These are phyloP conservation scores for Atalantia buxifolia DNA, from an alignment of 345 rosid species.

Conservation along the genomic window DNA sequence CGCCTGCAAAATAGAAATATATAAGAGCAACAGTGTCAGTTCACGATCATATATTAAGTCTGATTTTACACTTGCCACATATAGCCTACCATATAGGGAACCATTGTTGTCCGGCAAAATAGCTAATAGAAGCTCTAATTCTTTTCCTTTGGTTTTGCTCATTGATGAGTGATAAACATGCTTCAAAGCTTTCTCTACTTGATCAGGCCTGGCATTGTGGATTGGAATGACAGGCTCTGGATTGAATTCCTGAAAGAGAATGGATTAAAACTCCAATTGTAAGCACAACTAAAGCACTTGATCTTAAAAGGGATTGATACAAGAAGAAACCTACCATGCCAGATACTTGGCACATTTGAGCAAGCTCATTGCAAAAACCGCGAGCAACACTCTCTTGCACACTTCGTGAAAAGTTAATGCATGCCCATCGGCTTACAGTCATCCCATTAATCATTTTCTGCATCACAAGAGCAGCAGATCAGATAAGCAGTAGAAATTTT, in stretches of 20 bases:
- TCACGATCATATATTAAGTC: background rate
- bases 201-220: slow-evolving; percentile 89
- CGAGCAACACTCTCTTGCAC: slow-evolving; percentile 95
- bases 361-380: slow-evolving; percentile 89
- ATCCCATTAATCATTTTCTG: slow-evolving; percentile 99
- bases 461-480: background rate
- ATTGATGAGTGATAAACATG: slow-evolving; percentile 77
- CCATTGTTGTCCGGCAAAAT: slow-evolving; percentile 98
- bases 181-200: slow-evolving; percentile 95
- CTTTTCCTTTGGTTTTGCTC: slow-evolving; percentile 93
- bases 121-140: slow-evolving; percentile 84
- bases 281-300: background rate
- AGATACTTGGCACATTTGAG: slow-evolving; percentile 98
- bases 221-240: slow-evolving; percentile 91
- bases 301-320: background rate
- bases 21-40: slow-evolving; percentile 4
- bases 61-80: background rate
- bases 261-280: background rate
- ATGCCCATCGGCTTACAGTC: slow-evolving; percentile 95
- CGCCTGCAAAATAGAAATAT: slow-evolving; percentile 46
- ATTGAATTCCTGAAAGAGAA: slow-evolving; percentile 66
- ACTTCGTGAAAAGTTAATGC: slow-evolving; percentile 91
- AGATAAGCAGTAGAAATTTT: slow-evolving; percentile 12
- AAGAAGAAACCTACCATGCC: slow-evolving; percentile 70
- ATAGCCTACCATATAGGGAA: slow-evolving; percentile 72